Conservation (phyloP, 441 rosid genomes). For the Manihot esculenta region DNA sequence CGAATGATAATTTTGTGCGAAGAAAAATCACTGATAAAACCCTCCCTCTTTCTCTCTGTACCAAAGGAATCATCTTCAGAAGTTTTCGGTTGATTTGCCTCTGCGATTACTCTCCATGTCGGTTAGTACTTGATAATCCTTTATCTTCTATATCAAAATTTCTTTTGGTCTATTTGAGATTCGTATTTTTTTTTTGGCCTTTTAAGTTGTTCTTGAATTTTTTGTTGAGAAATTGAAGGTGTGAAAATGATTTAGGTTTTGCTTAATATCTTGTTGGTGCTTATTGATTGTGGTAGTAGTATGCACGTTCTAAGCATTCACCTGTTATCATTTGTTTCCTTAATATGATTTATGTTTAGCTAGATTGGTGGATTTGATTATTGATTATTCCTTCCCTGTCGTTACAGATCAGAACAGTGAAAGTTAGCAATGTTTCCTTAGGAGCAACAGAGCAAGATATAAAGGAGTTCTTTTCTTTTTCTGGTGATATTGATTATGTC, state of each 20-base stretch:
- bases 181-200: neutral
- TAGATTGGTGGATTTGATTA: neutral
- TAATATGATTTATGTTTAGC: neutral
- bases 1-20: too few species aligned
- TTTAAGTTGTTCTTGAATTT: neutral
- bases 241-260: neutral
- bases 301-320: neutral
- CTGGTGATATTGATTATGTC: constrained; percentile 62
- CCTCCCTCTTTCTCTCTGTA: neutral
- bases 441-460: constrained; percentile 53
- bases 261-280: neutral
- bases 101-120: constrained; percentile 5
- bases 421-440: constrained; percentile 61
- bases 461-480: constrained; percentile 72
- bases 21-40: neutral
- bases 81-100: neutral
- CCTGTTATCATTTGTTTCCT: neutral
- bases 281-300: neutral
- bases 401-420: constrained; percentile 55
- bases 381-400: constrained; percentile 4
- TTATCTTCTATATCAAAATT: neutral
- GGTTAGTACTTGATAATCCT: neutral
- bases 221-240: neutral
- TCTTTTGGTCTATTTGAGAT: neutral
- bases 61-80: neutral